Evolutionary conservation across 805 yeast species (phyloP), one percentile per base, ranked within the genome.

Genomic region (Middelhovenomyces tepae): DNA sequence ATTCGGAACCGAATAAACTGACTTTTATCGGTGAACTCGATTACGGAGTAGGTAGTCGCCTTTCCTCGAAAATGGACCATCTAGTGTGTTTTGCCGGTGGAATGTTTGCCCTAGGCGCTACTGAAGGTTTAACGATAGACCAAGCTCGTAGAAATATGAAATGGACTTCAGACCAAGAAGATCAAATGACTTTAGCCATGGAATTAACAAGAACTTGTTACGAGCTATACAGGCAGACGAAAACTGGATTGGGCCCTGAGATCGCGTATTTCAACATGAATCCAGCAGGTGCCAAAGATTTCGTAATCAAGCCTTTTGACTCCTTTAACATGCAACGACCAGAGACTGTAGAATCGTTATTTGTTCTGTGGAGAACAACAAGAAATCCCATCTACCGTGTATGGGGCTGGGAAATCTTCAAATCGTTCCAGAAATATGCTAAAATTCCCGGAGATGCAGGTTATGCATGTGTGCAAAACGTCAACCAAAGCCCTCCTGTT

Each of bases 1-100:
- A 70, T 35, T 75, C 93, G 1, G 53, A 55, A 22, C 93, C 94
- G 3, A 70, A 59, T 45, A 68, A 69, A 1, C 60, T 80, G 16
- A 67, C 79, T 0, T 87, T 67, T 49, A 65, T 86, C 37, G 94
- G 94, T 7, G 96, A 87, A 54, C 66, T 73, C 32, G 82, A 78
- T 15, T 44, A 56, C 18, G 95, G 95, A 7, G 46, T 83, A n/a
- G 59, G 56, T 5, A 76, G 79, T 0, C 58, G 63, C 2, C 54
- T 78, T 10, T 71, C 78, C 10, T 61, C 75, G 11, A 85, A 84
- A 51, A 83, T 87, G 94, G 95, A 87, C 53, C 95, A 87, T 57
- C 62, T 84, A 39, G 95, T 85, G 16, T 87, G 96, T 55, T 86
- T 85, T 57, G 73, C 82, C 51, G 94, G 95, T 36, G 95, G 95